Evolutionary conservation across 139 green algal species (phyloP).

Genomic region (Micractinium conductrix): DNA sequence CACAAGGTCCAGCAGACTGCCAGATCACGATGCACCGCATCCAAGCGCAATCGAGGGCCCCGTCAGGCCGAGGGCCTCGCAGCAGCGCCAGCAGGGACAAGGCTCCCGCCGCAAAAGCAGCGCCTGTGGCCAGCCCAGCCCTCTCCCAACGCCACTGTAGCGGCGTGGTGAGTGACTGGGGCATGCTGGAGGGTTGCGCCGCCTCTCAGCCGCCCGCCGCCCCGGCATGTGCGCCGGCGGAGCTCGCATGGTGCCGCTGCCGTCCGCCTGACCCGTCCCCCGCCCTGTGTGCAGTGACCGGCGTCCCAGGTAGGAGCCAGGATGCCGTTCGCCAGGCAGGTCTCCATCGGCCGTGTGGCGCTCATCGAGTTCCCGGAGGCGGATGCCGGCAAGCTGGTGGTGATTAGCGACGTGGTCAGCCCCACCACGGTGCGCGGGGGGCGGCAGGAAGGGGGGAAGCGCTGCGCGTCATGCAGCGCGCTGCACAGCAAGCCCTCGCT

Average conservation of each 20-base stretch:
- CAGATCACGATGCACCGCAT: no score
- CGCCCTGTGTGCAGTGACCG: background rate
- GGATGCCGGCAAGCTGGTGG: conserved; percentile 70
- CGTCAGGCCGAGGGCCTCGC: no score
- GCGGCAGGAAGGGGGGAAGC: background rate
- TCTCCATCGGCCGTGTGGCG: conserved; percentile 97
- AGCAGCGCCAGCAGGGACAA: no score
- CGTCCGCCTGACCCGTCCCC: no score
- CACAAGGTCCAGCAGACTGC: no score
- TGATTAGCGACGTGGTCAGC: conserved; percentile 83
- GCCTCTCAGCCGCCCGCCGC: background rate
- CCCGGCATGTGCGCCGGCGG: background rate
- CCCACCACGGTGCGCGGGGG: conserved; percentile 86
- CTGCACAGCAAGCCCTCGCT: no score
- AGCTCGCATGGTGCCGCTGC: background rate
- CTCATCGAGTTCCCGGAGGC: conserved; percentile 80
- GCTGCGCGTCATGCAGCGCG: conserved; percentile 5
- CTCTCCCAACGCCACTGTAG: no score
- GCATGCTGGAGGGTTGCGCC: background rate
- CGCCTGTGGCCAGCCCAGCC: no score
- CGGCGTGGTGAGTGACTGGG: background rate
- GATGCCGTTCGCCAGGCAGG: conserved; percentile 92
- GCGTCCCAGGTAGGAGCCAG: background rate
- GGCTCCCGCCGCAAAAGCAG: no score
- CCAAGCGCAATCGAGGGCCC: no score